phyloP scores from a whole-genome alignment of 768 basidiomycete genomes.

The Suillus occidentalis region DNA sequence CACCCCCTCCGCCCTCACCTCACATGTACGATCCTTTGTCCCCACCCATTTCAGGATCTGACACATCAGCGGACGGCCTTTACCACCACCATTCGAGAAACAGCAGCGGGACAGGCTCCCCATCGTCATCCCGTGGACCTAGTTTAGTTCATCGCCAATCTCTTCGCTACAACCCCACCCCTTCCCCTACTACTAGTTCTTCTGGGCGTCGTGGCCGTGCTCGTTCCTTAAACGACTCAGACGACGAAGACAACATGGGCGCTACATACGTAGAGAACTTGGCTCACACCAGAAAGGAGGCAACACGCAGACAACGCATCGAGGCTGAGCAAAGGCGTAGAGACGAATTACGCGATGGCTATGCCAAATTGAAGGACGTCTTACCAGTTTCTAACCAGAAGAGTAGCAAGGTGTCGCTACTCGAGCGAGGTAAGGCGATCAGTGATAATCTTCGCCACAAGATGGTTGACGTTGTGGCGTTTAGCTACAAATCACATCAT shows the following conservation, averaged over 20 bases:
- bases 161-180: constrained; percentile 77
- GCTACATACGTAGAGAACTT: constrained; percentile 66
- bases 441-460: constrained; percentile 10
- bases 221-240: constrained; percentile 71
- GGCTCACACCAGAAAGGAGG: constrained; percentile 79
- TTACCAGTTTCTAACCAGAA: constrained; percentile 88
- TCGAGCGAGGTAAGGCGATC: constrained; percentile 72
- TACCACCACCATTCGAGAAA: constrained; percentile 71
- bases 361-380: constrained; percentile 84
- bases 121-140: constrained; percentile 73
- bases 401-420: constrained; percentile 84
- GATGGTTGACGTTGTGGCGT: constrained; percentile 9
- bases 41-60: constrained; percentile 86
- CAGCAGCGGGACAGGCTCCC: constrained; percentile 72
- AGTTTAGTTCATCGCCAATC: constrained; percentile 73
- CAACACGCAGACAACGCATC: constrained; percentile 79
- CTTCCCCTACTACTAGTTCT: constrained; percentile 73
- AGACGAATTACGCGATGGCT: constrained; percentile 88
- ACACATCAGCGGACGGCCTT: constrained; percentile 81
- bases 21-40: constrained; percentile 84
- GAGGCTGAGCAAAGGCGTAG: constrained; percentile 89
- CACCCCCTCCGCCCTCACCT: constrained; percentile 76
- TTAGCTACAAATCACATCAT: constrained; percentile 80
- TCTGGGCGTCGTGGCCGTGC: constrained; percentile 64
- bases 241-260: constrained; percentile 71